phyloP scores from a whole-genome alignment of 257 asterid genomes.

The Dorcoceras hygrometricum region DNA sequence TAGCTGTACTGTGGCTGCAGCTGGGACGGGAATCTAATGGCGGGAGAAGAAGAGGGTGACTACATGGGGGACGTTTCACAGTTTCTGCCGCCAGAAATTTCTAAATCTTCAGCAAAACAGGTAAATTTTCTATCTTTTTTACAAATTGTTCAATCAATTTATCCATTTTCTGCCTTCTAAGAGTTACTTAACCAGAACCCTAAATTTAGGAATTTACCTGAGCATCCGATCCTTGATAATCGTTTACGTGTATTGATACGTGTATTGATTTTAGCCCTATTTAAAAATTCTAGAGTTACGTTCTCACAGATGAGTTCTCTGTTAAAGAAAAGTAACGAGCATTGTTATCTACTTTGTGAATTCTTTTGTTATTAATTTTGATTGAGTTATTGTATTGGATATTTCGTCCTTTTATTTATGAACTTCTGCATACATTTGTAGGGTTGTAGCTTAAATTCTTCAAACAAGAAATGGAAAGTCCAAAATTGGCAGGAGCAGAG shows the following conservation, averaged over 20 bases:
- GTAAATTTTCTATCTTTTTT: constrained; percentile 29
- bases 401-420: not conserved
- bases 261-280: not conserved
- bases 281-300: not conserved
- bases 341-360: not conserved
- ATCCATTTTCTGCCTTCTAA: not conserved
- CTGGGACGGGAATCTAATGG: constrained; percentile 24
- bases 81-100: constrained; percentile 51
- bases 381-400: not conserved
- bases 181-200: constrained; percentile 19
- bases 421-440: constrained; percentile 22
- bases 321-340: not conserved
- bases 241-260: constrained; percentile 1
- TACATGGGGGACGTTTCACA: constrained; percentile 93
- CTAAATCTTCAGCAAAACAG: constrained; percentile 53
- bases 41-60: constrained; percentile 64
- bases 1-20: not conserved
- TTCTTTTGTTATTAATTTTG: not conserved
- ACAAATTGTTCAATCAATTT: not conserved
- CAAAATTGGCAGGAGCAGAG: constrained; percentile 64
- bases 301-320: not conserved
- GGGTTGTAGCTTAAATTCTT: constrained; percentile 43
- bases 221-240: not conserved
- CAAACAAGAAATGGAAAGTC: constrained; percentile 58
- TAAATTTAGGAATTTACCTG: constrained; percentile 4